phyloP scores from a whole-genome alignment of 1,284 basidiomycete genomes.

The Cutaneotrichosporon cutaneum region DNA sequence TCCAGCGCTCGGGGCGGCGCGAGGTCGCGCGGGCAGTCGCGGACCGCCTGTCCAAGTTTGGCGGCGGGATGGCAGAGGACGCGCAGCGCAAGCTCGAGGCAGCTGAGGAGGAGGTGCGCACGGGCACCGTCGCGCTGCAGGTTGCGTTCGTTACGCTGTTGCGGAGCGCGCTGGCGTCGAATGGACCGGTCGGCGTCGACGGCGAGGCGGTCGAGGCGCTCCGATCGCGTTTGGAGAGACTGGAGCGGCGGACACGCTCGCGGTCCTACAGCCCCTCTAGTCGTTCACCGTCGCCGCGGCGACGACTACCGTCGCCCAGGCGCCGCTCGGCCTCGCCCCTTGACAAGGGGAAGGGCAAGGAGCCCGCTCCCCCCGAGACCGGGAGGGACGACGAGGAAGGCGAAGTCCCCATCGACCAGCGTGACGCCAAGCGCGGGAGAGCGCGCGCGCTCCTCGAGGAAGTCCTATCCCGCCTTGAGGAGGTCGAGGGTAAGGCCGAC shows the following conservation, averaged over 20 bases:
- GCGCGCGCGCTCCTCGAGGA: background rate
- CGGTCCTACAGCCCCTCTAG: background rate
- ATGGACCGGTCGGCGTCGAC: too few relatives aligned
- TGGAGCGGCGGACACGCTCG: background rate
- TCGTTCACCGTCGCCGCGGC: background rate
- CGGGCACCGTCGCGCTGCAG: conserved; percentile 6
- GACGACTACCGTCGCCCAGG: background rate
- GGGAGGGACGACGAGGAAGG: background rate
- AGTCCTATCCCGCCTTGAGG: conserved; percentile 2
- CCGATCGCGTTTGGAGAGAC: background rate
- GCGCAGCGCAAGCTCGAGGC: conserved; percentile 4
- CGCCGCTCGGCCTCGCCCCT: background rate
- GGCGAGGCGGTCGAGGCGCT: background rate
- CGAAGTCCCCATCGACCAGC: background rate
- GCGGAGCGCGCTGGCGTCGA: conserved; percentile 5
- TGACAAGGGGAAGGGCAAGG: conserved; percentile 1
- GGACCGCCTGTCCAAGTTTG: conserved; percentile 7
- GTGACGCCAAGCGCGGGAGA: background rate
- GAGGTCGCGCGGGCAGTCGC: conserved; percentile 1
- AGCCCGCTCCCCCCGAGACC: background rate
- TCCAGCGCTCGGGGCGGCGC: background rate
- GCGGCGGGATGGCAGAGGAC: background rate
- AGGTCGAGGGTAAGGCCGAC: conserved; percentile 3
- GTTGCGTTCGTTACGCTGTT: conserved; percentile 10
- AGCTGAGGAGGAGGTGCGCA: conserved; percentile 3